Evolutionary conservation across 176 grass and related monocot species (phyloP), one percentile per base, ranked within the genome.

Genomic region (Poa pratensis): DNA sequence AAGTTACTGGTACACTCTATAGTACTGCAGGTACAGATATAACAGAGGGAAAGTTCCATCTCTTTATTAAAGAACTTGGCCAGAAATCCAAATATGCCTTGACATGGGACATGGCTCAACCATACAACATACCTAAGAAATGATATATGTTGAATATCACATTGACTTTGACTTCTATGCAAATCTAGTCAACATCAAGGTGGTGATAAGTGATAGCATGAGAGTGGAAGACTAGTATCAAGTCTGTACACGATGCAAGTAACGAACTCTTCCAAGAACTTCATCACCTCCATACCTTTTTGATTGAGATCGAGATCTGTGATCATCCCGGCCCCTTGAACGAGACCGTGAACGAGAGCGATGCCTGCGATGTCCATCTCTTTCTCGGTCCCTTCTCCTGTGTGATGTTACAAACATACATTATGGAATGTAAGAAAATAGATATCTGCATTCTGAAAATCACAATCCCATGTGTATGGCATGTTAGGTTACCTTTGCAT

Each of bases 281-380:
- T 91, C 22, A 52, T 88, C 30, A 60, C 5, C 19, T 30, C 9
- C 37, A 35, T 89, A 95, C 96, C 96, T 98, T 82, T 90, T 98
- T 17, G 94, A 94, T 26, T 55, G 89, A 80, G 93, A 98, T 80
- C 88, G 78, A 83, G 96, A 98, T 77, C 84, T 95, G 22, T 11
- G 88, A 81, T 92, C 96, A 83, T 92, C 96, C 64, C 84, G 92
- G 62, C 77, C 93, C 85, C 78, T 99, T 52, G 91, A 99, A 57
- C 43, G 88, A 83, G 95, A 98, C 7, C 60, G 86, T 67, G 87
- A 84, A 59, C 66, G 75, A 35, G 84, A 87, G 4, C 67, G 75
- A 76, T 92, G 96, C 75, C 86, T 94, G 32, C 82, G 88, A 79
- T 87, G 87, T 17, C 91, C 91, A 84, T 96, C 96, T 81, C 75